Evolutionary conservation across 208 protist species (phyloP), one percentile per base, ranked within the genome.

Genomic region (Trypanosoma conorhini): DNA sequence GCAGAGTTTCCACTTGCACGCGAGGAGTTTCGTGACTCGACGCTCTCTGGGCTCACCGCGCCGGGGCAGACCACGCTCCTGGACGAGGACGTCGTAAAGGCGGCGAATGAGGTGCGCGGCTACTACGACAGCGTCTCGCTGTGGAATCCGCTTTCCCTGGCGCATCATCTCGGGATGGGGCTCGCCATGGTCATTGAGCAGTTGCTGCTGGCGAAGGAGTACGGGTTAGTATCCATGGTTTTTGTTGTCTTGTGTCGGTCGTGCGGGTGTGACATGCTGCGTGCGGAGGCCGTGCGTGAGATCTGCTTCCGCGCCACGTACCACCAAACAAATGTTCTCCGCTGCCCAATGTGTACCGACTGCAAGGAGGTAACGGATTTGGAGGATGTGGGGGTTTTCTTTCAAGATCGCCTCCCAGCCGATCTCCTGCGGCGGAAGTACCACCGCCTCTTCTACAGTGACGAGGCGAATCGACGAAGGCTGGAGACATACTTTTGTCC

Each of bases 331-430:
- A 95, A 95, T 73, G 73, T 77, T 13, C 81, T 87, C 56, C 76
- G 76, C 28, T 95, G 89, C 58, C 89, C 89, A 17, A 86, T 92
- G 73, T 95, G 89, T 62, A 89, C 89, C 0, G 87, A 92, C 40
- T 65, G 74, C 22, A 90, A 75, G 0, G 83, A 91, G 65, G 76
- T 91, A 5, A 82, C 76, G 10, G 65, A 76, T 28, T 70, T 92
- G 26, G n/a, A 63, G 30, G 38, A 87, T 51, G 83, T 92, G 13
- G 66, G 64, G 12, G 89, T 95, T 17, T 95, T 85, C 68, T 95
- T 95, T 77, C 77, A 85, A 38, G 70, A 89, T 21, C 60, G 72
- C 26, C 52, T 54, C 24, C 77, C 86, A 44, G 70, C 69, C n/a
- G 30, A 74, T 10, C 50, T 85, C 21, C 87, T 87, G 46, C 62